Evolutionary conservation across 2,329 filamentous ascomycete genomes (phyloP), one percentile per base, ranked within the genome.

Genomic region (Microdochium nivale): DNA sequence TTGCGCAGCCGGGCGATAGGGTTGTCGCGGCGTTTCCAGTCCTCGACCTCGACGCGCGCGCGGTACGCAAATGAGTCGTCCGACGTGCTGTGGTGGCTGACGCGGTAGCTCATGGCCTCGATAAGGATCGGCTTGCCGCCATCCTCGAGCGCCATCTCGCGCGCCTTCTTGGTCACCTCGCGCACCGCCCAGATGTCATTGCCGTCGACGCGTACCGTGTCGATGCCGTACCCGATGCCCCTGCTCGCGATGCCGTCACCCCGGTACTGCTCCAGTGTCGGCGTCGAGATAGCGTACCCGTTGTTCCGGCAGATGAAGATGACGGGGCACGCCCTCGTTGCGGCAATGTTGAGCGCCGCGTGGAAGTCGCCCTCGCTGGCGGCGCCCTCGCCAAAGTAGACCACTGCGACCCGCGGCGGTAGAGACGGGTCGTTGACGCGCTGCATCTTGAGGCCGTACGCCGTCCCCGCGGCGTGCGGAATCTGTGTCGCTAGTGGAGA

Each of bases 21-120:
- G 62, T 96, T 96, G 64, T 96, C 91, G 13, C 90, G 77, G 0
- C 90, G 78, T 68, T 95, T 95, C 90, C 90, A 96, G 65, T 95
- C 89, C 65, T 96, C 90, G 68, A 99, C 94, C 64, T 99, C 94
- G 1, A 96, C 84, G 25, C 87, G 83, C 1, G 91, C 90, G 9
- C 94, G 87, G 72, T 99, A 99, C 0, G 94, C 94, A 63, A 96
- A 99, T 25, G 88, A 94, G 70, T 99, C 94, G 64, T 99, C 94
- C 0, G 88, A 94, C 1, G 94, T 99, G 69, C 90, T 96, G 72
- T 99, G 94, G 66, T 99, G 90, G 7, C 88, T 92, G 44, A 97
- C 91, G n/a, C 94, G 90, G 70, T 99, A 99, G 24, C 88, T 92
- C 88, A 99, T 95, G 52, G 90, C 90, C 70, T 99, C 94, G 40